Evolutionary conservation across 768 basidiomycete species (phyloP).

Genomic region (Hygrophorus russula): DNA sequence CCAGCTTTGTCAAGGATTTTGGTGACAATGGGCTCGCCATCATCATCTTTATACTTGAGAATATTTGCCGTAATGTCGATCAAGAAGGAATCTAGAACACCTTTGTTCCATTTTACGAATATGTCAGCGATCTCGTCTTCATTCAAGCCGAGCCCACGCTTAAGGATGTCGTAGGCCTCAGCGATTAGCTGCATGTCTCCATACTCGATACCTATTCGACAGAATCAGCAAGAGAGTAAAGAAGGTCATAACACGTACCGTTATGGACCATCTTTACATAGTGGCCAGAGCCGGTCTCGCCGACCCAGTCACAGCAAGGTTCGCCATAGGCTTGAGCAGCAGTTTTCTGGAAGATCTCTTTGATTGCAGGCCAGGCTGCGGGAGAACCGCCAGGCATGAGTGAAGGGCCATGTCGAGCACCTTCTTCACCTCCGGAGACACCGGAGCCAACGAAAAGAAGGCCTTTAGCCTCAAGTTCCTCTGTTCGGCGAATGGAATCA

Average conservation of each 20-base stretch:
- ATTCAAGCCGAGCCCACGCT: slow-evolving; percentile 79
- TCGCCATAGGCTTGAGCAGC: slow-evolving; percentile 91
- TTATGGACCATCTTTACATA: slow-evolving; percentile 99
- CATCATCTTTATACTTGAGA: slow-evolving; percentile 93
- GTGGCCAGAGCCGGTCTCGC: slow-evolving; percentile 89
- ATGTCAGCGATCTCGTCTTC: slow-evolving; percentile 92
- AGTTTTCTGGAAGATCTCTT: slow-evolving; percentile 97
- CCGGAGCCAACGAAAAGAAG: slow-evolving; percentile 96
- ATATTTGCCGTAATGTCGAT: slow-evolving; percentile 98
- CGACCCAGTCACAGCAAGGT: slow-evolving; percentile 99
- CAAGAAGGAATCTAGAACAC: slow-evolving; percentile 98
- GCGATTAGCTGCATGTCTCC: slow-evolving; percentile 99
- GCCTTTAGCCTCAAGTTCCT: slow-evolving; percentile 91
- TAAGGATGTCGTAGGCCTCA: slow-evolving; percentile 97
- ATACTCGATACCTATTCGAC: slow-evolving; percentile 83
- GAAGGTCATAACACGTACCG: slow-evolving; percentile 32
- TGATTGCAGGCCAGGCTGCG: slow-evolving; percentile 93
- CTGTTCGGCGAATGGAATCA: slow-evolving; percentile 88
- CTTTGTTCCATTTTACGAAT: slow-evolving; percentile 94
- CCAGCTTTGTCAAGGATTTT: slow-evolving; percentile 97
- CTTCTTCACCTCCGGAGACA: slow-evolving; percentile 99
- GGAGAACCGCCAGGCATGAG: slow-evolving; percentile 97
- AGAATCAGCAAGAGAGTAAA: slow-evolving; percentile 1
- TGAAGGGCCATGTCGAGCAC: slow-evolving; percentile 92
- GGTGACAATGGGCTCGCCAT: slow-evolving; percentile 79